Evolutionary conservation across 2,329 filamentous ascomycete genomes (phyloP), one percentile per base, ranked within the genome.

Genomic region (Falciphora oryzae): DNA sequence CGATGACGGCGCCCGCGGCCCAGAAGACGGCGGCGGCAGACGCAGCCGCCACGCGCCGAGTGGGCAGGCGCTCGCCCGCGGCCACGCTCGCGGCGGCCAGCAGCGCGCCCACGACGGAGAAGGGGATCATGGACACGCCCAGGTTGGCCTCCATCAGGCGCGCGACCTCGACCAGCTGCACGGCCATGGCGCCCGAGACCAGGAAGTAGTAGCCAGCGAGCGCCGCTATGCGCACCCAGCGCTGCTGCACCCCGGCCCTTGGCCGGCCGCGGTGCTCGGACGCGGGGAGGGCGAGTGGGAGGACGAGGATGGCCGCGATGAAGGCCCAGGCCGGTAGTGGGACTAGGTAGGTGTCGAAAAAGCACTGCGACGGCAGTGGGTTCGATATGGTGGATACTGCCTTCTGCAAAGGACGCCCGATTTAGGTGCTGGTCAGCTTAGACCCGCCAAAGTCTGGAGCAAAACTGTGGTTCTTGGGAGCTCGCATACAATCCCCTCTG

Each of bases 301-400:
- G 65, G 8, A 69, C 38, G n/a, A 61, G 31, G 25, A 70, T 62
- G 29, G 61, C 53, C 14, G 64, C 62, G 25, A 70, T 65, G 57
- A 69, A 65, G 4, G 70, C 63, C 69, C 69, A 71, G 8, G 71
- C 67, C 14, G 71, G 71, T 28, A 71, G 64, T 7, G 71, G 71
- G 7, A 66, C 67, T 13, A 73, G 64, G 32, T 71, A 58, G 16
- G 64, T 62, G 65, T 73, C 71, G 65, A 73, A 72, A 64, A 71
- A 71, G 67, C 71, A 73, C 57, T 69, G 70, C 18, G 71, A 71
- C 14, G 70, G 70, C 11, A 72, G 66, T 27, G 68, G 67, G 22
- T 63, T 50, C 32, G 65, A 67, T 50, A 66, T 64, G 59, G 63
- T 27, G 22, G 59, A 64, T 38, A 64, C 44, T 50, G 31, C 18